Evolutionary conservation across 78 protist genomes (phyloP).

Genomic region (Dictyostelium intermedium): DNA sequence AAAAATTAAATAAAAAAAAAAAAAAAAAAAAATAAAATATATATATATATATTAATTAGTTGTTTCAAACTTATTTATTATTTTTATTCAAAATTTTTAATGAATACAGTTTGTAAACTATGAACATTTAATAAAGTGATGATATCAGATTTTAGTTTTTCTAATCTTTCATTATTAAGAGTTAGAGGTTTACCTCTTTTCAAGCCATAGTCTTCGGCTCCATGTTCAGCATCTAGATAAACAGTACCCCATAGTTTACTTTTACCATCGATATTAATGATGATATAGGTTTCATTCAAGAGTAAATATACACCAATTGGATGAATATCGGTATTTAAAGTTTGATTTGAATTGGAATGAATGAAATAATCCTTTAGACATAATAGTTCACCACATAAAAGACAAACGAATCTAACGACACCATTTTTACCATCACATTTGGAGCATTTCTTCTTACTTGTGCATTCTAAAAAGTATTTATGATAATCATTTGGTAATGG

Average conservation of each 20-base stretch:
- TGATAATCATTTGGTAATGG: neutral
- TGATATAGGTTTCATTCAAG: neutral
- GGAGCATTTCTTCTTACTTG: conserved; percentile 3
- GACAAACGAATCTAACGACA: neutral
- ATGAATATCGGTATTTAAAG: neutral
- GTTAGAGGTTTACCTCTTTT: conserved; percentile 35
- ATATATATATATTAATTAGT: neutral
- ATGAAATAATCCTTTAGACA: neutral
- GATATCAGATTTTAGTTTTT: conserved; percentile 14
- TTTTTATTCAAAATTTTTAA: neutral
- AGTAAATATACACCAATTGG: neutral
- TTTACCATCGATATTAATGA: neutral
- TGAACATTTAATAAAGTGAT: neutral
- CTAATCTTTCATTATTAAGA: neutral
- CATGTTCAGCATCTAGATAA: conserved; percentile 51
- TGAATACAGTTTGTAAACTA: neutral
- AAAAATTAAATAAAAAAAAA: neutral
- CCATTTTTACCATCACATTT: conserved; percentile 1
- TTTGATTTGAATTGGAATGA: neutral
- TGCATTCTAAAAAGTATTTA: conserved; percentile 13
- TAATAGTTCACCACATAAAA: neutral
- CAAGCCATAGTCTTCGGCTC: conserved; percentile 12
- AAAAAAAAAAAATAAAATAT: neutral
- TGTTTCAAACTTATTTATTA: too few species aligned
- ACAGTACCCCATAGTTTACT: neutral